Conservation (phyloP, 345 rosid species). For the Boechera retrofracta region DNA sequence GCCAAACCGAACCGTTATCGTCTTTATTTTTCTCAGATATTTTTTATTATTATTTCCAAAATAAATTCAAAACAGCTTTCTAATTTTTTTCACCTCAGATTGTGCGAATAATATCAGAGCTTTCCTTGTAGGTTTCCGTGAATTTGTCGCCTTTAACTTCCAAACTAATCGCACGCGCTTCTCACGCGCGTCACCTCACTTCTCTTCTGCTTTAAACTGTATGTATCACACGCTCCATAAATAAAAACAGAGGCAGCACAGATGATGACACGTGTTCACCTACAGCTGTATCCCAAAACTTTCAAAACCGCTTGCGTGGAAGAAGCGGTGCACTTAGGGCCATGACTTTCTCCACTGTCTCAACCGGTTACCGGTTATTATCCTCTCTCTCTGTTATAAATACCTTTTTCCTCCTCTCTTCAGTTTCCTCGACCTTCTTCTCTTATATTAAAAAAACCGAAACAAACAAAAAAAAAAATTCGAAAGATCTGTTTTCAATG, state of each 20-base stretch:
- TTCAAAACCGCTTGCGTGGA: conserved; percentile 70
- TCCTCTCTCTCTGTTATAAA: conserved; percentile 43
- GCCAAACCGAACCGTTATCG: conserved; percentile 59
- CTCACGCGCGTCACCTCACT: not conserved
- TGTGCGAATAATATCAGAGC: conserved; percentile 42
- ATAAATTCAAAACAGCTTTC: not conserved
- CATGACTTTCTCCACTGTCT: conserved; percentile 54
- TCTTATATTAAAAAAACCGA: not conserved
- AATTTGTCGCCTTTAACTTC: conserved; percentile 47
- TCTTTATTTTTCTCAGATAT: conserved; percentile 53
- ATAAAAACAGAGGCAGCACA: not conserved
- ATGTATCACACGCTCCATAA: conserved; percentile 25
- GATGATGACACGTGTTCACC: conserved; percentile 69
- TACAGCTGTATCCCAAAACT: conserved; percentile 83
- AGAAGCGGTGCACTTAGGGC: conserved; percentile 61
- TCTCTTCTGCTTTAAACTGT: conserved; percentile 13
- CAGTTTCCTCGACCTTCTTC: conserved; percentile 29
- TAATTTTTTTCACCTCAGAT: conserved; percentile 32
- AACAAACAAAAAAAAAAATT: not conserved
- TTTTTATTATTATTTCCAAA: conserved; percentile 1
- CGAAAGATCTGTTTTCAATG: conserved; percentile 5
- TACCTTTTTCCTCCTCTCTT: conserved; percentile 30
- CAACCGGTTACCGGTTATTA: conserved; percentile 51
- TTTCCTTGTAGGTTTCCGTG: conserved; percentile 46
- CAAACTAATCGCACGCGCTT: conserved; percentile 5